These are phyloP conservation scores for California macrophylla DNA, from an alignment of 441 rosid genomes.

Conservation along the genomic window DNA sequence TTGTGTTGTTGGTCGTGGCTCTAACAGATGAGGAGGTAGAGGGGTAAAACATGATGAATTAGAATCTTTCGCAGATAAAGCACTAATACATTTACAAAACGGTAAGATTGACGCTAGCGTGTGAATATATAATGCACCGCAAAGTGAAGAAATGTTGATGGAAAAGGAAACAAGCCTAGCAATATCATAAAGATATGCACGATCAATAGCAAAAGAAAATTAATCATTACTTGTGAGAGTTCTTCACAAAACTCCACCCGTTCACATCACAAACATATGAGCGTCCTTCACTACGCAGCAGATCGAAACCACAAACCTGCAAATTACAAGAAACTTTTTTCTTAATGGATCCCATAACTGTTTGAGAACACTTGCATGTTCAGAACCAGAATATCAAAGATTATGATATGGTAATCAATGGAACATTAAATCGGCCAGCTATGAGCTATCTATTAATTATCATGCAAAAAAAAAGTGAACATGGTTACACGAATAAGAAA, in stretches of 20 bases:
- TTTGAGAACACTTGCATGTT: background rate
- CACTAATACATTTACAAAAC: background rate
- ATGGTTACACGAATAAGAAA: background rate
- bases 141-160: background rate
- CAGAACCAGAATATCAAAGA: background rate
- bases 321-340: conserved; percentile 13
- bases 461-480: background rate
- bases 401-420: background rate
- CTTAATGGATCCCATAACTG: background rate
- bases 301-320: conserved; percentile 99
- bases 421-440: background rate
- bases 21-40: background rate
- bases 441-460: background rate
- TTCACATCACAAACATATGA: conserved; percentile 99
- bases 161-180: background rate
- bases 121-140: background rate
- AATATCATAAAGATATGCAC: background rate
- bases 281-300: conserved; percentile 87
- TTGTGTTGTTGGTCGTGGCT: too few relatives aligned
- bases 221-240: conserved; percentile 77
- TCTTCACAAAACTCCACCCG: conserved; percentile 99
- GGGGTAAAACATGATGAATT: background rate
- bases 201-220: background rate
- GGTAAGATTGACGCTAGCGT: background rate
- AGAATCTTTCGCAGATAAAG: background rate